These are phyloP conservation scores for Hypoxylon sp. DNA, from an alignment of 2,329 filamentous ascomycete species.

Conservation along the genomic window DNA sequence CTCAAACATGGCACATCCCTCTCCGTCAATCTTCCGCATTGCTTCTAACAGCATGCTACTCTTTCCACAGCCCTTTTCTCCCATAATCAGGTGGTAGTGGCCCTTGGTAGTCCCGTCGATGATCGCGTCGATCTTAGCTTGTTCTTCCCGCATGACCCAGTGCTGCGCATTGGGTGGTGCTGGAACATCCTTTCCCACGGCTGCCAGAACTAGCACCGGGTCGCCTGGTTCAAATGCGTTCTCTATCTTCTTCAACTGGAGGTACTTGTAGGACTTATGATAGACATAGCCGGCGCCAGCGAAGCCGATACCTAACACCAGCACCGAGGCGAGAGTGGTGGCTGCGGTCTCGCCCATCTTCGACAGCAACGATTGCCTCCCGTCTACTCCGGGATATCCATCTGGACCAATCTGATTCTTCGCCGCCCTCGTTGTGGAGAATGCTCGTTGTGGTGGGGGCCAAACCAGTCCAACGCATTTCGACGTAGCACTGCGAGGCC, in stretches of 20 bases:
- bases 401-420: slow-evolving; percentile 31
- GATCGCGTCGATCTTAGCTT: slow-evolving; percentile 85
- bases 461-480: slow-evolving; percentile 30
- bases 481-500: slow-evolving; percentile 35
- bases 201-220: slow-evolving; percentile 86
- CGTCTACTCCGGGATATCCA: slow-evolving; percentile 32
- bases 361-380: slow-evolving; percentile 57
- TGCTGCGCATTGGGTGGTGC: slow-evolving; percentile 67
- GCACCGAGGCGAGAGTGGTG: slow-evolving; percentile 81
- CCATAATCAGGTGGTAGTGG: slow-evolving; percentile 92
- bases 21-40: slow-evolving; percentile 92
- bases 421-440: slow-evolving; percentile 38
- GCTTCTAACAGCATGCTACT: slow-evolving; percentile 95
- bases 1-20: slow-evolving; percentile 95
- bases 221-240: slow-evolving; percentile 94
- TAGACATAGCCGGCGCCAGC: slow-evolving; percentile 80
- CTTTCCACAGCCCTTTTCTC: slow-evolving; percentile 97
- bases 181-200: slow-evolving; percentile 71
- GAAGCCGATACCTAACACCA: slow-evolving; percentile 77
- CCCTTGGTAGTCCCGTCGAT: slow-evolving; percentile 80
- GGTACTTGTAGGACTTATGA: slow-evolving; percentile 87
- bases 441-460: slow-evolving; percentile 39
- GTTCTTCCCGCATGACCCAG: slow-evolving; percentile 90
- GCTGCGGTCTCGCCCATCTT: slow-evolving; percentile 83
- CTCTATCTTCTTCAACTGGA: slow-evolving; percentile 93